These are phyloP conservation scores for Bipolaris cookei DNA, from an alignment of 2,329 filamentous ascomycete genomes.

Conservation along the genomic window DNA sequence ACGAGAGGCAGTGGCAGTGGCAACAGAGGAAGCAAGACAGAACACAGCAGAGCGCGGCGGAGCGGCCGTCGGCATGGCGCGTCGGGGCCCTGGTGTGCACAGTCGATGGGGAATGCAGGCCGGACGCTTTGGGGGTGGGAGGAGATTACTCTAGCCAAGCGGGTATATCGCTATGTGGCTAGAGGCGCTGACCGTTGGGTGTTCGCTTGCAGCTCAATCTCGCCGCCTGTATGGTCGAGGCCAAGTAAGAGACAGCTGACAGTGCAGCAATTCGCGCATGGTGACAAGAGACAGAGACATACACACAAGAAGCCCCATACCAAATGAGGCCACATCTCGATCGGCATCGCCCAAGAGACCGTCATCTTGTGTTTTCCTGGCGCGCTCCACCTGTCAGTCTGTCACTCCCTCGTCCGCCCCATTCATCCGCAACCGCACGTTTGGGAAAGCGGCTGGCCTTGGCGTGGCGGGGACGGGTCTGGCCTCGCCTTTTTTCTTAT, in stretches of 20 bases:
- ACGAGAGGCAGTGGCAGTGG: conserved; percentile 27
- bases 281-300: too few species aligned
- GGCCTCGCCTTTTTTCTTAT: not conserved
- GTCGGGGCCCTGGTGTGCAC: conserved; percentile 10
- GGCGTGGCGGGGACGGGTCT: conserved; percentile 14
- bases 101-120: conserved; percentile 14
- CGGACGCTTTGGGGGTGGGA: conserved; percentile 21
- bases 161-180: conserved; percentile 12
- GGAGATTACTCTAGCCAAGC: conserved; percentile 20
- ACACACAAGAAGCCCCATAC: too few species aligned
- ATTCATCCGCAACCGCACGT: not conserved
- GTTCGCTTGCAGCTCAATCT: conserved; percentile 20
- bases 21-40: conserved; percentile 10
- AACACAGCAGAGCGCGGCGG: conserved; percentile 4
- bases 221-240: conserved; percentile 9
- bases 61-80: conserved; percentile 13
- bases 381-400: not conserved
- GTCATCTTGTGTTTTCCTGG: too few species aligned
- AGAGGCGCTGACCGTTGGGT: conserved; percentile 8
- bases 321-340: too few species aligned
- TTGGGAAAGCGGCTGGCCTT: not conserved
- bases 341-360: too few species aligned
- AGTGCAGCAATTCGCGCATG: too few species aligned
- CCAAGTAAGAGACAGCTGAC: conserved; percentile 2
- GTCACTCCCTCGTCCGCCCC: not conserved